These are phyloP conservation scores for Phylloboletellus chloephorus DNA, from an alignment of 1,284 basidiomycete species.

Conservation along the genomic window DNA sequence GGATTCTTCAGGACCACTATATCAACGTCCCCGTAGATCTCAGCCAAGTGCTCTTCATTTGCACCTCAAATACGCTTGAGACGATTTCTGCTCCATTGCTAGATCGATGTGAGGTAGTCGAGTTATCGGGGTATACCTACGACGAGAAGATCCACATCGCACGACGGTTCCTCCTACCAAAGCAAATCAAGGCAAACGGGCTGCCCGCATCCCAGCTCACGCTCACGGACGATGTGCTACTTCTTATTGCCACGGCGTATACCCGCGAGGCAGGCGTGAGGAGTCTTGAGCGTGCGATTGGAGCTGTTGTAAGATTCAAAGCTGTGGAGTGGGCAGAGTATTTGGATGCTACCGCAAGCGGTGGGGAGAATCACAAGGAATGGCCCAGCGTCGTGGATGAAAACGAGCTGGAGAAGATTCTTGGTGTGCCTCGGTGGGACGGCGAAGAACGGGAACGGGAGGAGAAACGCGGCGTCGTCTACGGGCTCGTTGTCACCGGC, in stretches of 20 bases:
- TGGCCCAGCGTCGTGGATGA: conserved; percentile 66
- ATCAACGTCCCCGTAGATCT: conserved; percentile 88
- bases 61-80: conserved; percentile 82
- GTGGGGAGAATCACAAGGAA: conserved; percentile 22
- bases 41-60: conserved; percentile 84
- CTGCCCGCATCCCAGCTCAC: conserved; percentile 50
- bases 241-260: conserved; percentile 71
- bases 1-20: conserved; percentile 70
- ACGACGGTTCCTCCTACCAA: conserved; percentile 77
- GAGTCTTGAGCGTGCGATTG: conserved; percentile 82
- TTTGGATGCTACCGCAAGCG: conserved; percentile 41
- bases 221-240: conserved; percentile 64
- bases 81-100: conserved; percentile 82
- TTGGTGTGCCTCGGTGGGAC: conserved; percentile 81
- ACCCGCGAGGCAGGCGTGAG: conserved; percentile 92
- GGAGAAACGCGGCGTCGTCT: conserved; percentile 68
- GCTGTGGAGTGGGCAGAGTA: conserved; percentile 85
- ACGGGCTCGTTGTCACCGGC: conserved; percentile 85
- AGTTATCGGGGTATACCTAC: conserved; percentile 78
- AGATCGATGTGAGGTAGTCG: conserved; percentile 69
- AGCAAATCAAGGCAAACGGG: conserved; percentile 72
- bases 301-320: conserved; percentile 79
- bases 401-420: conserved; percentile 76
- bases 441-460: conserved; percentile 73
- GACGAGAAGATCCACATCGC: conserved; percentile 91